Conservation (phyloP, 176 grass and related monocot genomes). For the Pharus latifolius region DNA sequence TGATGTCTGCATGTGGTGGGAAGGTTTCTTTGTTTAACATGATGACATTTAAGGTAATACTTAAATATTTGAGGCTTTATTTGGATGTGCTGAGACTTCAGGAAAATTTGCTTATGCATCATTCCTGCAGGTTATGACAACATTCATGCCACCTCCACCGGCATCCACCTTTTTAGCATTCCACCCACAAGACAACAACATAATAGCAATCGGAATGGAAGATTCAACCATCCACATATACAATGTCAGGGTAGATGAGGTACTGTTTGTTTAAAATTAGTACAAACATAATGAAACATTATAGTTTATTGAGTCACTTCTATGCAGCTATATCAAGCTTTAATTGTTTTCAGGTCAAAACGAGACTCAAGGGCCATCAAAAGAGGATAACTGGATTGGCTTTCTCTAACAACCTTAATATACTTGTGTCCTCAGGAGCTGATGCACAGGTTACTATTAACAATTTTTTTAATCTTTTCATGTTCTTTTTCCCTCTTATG, state of each 20-base stretch:
- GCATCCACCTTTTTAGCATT: constrained; percentile 95
- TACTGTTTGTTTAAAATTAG: constrained; percentile 2
- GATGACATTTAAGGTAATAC: constrained; percentile 93
- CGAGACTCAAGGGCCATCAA: constrained; percentile 83
- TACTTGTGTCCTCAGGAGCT: constrained; percentile 94
- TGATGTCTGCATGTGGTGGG: constrained; percentile 97
- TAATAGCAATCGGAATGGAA: constrained; percentile 99
- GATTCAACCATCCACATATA: constrained; percentile 99
- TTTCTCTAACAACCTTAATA: constrained; percentile 66
- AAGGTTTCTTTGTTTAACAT: constrained; percentile 99
- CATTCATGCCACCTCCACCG: constrained; percentile 87
- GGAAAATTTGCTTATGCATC: constrained; percentile 5
- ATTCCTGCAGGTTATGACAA: constrained; percentile 81
- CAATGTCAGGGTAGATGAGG: constrained; percentile 98
- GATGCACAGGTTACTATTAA: constrained; percentile 79
- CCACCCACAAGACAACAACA: constrained; percentile 97
- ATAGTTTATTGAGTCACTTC: constrained; percentile 14
- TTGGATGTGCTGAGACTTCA: not conserved
- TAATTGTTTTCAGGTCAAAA: constrained; percentile 64
- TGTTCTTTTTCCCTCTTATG: not conserved
- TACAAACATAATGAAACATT: not conserved
- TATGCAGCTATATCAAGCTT: constrained; percentile 20
- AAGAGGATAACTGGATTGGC: constrained; percentile 89
- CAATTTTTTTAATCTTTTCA: constrained; percentile 2
- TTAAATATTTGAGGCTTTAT: constrained; percentile 17